Conservation (phyloP, 2,329 filamentous ascomycete species). For the Colletotrichum salicis region DNA sequence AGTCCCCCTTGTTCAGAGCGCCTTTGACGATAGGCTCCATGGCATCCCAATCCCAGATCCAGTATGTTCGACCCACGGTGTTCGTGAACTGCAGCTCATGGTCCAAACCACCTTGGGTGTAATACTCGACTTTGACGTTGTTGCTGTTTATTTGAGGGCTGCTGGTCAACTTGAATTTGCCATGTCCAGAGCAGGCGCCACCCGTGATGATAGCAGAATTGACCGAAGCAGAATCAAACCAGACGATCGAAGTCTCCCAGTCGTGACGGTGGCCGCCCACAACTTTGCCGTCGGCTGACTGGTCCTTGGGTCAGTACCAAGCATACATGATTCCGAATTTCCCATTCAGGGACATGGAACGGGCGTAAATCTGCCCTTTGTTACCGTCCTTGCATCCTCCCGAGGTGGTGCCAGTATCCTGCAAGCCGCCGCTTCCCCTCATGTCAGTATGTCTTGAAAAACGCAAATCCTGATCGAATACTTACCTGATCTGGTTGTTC, state of each 20-base stretch:
- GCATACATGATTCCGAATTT: constrained; percentile 13
- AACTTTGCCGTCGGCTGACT: background rate
- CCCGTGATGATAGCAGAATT: too few relatives aligned
- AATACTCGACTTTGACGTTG: constrained; percentile 21
- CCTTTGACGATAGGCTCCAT: constrained; percentile 16
- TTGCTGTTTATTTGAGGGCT: constrained; percentile 9
- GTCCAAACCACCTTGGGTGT: constrained; percentile 11
- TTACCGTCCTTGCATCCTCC: too few relatives aligned
- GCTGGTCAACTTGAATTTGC: background rate
- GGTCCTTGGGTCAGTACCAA: constrained; percentile 20
- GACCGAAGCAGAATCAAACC: too few relatives aligned
- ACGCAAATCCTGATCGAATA: too few relatives aligned
- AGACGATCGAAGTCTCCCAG: too few relatives aligned
- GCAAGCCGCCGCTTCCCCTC: too few relatives aligned
- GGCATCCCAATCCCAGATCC: constrained; percentile 14
- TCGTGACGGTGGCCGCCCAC: background rate
- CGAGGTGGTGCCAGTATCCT: too few relatives aligned
- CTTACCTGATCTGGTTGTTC: background rate
- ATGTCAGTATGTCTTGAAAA: too few relatives aligned
- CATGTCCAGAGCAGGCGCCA: too few relatives aligned
- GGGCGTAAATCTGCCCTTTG: background rate
- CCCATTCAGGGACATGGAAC: constrained; percentile 5
- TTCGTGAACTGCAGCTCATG: constrained; percentile 17
- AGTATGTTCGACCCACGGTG: constrained; percentile 14
- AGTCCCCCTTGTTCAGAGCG: constrained; percentile 14